phyloP scores from a whole-genome alignment of 768 basidiomycete species.

The Amanita pseudoporphyria region DNA sequence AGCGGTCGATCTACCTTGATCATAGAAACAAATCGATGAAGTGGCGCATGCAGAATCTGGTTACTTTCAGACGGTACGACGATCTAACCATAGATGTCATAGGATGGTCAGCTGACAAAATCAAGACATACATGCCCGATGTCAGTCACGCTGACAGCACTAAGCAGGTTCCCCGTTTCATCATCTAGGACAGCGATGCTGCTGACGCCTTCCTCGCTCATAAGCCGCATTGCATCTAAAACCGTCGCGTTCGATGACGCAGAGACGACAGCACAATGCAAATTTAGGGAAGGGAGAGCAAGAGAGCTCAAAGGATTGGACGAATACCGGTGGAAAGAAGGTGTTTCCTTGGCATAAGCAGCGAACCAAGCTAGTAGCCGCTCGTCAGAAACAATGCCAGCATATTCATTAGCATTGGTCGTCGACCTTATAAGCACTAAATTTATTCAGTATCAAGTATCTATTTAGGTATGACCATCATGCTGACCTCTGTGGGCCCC shows the following conservation, averaged over 20 bases:
- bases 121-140: constrained; percentile 49
- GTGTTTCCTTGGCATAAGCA: constrained; percentile 36
- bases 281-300: constrained; percentile 54
- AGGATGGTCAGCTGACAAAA: not conserved
- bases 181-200: constrained; percentile 72
- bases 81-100: constrained; percentile 30
- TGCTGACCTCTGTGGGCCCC: constrained; percentile 62
- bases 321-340: constrained; percentile 36
- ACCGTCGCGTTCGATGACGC: constrained; percentile 51
- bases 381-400: constrained; percentile 72
- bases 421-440: constrained; percentile 49
- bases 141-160: constrained; percentile 78
- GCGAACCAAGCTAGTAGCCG: constrained; percentile 64
- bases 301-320: constrained; percentile 46
- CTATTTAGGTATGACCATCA: not conserved
- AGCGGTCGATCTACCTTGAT: constrained; percentile 47
- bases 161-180: constrained; percentile 49
- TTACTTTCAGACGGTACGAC: constrained; percentile 78
- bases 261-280: constrained; percentile 55
- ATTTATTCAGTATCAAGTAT: not conserved
- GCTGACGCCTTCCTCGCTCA: constrained; percentile 82
- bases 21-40: constrained; percentile 58
- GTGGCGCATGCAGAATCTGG: constrained; percentile 57
- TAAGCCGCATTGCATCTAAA: constrained; percentile 73
- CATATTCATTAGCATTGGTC: constrained; percentile 32